Evolutionary conservation across 1,284 basidiomycete species (phyloP).

Genomic region (Porodaedalea pini): DNA sequence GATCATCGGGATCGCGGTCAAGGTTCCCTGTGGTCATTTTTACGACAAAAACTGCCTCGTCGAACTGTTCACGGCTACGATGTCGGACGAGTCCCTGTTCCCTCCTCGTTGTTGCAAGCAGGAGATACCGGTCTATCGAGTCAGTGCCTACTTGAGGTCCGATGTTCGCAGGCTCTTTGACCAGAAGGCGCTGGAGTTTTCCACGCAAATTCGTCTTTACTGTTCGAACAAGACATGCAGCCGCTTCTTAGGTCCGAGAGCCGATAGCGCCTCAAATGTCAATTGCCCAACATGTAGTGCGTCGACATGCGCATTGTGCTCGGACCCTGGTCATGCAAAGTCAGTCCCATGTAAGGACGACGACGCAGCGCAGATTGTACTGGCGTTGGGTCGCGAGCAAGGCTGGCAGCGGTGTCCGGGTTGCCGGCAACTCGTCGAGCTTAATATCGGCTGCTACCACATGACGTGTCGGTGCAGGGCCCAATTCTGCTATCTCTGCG

Average conservation of each 20-base stretch:
- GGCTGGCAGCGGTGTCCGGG: constrained; percentile 49
- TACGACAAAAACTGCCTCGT: constrained; percentile 38
- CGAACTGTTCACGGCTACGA: constrained; percentile 36
- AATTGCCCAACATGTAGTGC: constrained; percentile 34
- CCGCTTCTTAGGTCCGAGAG: constrained; percentile 46
- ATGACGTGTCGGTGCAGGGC: constrained; percentile 47
- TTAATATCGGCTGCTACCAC: constrained; percentile 45
- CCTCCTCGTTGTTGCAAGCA: constrained; percentile 43
- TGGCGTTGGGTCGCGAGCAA: constrained; percentile 39
- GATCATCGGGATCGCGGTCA: constrained; percentile 31
- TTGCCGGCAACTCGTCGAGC: constrained; percentile 42
- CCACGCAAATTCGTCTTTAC: constrained; percentile 39
- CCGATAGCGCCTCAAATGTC: constrained; percentile 39
- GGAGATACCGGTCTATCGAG: constrained; percentile 30
- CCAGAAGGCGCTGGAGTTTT: constrained; percentile 34
- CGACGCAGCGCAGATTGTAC: constrained; percentile 30
- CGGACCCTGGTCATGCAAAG: constrained; percentile 31
- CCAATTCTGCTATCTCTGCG: constrained; percentile 54
- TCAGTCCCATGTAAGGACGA: constrained; percentile 31
- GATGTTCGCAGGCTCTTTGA: constrained; percentile 28
- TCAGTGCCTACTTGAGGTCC: constrained; percentile 29
- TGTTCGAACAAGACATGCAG: constrained; percentile 44
- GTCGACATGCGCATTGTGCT: constrained; percentile 1
- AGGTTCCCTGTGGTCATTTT: constrained; percentile 38
- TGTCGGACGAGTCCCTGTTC: constrained; percentile 38